Evolutionary conservation across 495 filamentous ascomycete genomes (phyloP).

Genomic region (Alectoria sarmentosa): DNA sequence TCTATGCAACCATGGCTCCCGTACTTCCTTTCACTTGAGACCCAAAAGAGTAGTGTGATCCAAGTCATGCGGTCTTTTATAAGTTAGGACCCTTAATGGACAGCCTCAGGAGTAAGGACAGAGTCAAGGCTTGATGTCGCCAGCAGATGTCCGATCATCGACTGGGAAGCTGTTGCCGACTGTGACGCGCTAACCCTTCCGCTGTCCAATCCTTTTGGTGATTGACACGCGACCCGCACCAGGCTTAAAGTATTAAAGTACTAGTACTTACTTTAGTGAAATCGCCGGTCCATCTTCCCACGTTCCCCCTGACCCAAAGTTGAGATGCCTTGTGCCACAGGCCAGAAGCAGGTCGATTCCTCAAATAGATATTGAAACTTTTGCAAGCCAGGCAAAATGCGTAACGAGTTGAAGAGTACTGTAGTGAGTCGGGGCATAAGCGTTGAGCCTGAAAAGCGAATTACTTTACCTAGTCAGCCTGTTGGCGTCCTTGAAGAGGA

Average conservation of each 20-base stretch:
- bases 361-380: neutral
- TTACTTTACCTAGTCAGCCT: neutral
- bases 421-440: neutral
- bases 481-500: slow-evolving; percentile 3
- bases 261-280: too few species aligned
- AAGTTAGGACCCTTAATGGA: neutral
- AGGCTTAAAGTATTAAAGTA: neutral
- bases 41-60: neutral
- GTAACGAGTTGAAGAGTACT: neutral
- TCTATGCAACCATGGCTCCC: neutral
- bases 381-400: neutral
- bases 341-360: neutral
- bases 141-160: neutral
- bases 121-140: neutral
- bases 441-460: neutral
- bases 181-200: neutral
- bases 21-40: neutral
- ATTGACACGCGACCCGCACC: slow-evolving; percentile 4
- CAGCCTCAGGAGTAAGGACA: neutral
- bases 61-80: neutral
- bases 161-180: neutral
- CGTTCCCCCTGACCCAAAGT: neutral
- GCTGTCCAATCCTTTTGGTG: neutral
- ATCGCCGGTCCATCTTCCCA: neutral
- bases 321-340: neutral